These are phyloP conservation scores for Xylaria sp. DNA, from an alignment of 2,329 filamentous ascomycete genomes.

Conservation along the genomic window DNA sequence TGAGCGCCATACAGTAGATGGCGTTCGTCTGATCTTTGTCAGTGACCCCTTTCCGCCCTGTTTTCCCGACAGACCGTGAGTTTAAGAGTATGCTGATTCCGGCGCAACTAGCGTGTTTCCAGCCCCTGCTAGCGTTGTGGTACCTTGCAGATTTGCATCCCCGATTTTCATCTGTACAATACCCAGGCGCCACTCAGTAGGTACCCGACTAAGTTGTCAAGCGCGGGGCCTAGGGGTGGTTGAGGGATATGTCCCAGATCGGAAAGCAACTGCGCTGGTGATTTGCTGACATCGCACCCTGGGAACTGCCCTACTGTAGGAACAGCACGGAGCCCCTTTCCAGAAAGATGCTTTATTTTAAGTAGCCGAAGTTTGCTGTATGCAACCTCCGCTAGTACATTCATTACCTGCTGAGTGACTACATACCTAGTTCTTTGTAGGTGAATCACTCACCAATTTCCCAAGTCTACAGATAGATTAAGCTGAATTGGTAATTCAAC, in stretches of 20 bases:
- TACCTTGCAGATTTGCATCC: constrained; percentile 47
- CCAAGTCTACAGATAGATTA: neutral
- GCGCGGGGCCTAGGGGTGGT: constrained; percentile 38
- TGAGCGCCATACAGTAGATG: neutral
- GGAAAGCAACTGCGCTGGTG: constrained; percentile 37
- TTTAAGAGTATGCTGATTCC: constrained; percentile 30
- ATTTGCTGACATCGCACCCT: constrained; percentile 37
- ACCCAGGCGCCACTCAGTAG: constrained; percentile 1
- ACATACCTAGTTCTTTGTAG: neutral
- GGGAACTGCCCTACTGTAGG: constrained; percentile 12
- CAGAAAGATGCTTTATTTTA: constrained; percentile 17
- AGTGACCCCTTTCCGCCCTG: constrained; percentile 21
- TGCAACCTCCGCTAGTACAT: neutral
- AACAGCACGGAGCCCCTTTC: constrained; percentile 23
- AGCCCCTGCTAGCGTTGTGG: constrained; percentile 44
- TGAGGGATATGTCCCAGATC: constrained; percentile 41
- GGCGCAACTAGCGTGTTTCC: constrained; percentile 44
- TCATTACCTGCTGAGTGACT: neutral
- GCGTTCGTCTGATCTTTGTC: constrained; percentile 32
- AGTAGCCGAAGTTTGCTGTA: neutral
- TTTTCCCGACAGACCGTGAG: constrained; percentile 26
- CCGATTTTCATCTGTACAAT: constrained; percentile 28
- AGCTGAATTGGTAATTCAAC: neutral
- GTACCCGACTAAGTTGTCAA: constrained; percentile 34
- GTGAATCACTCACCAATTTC: neutral